Conservation (phyloP, 768 basidiomycete genomes). For the Flagelloscypha sp. region DNA sequence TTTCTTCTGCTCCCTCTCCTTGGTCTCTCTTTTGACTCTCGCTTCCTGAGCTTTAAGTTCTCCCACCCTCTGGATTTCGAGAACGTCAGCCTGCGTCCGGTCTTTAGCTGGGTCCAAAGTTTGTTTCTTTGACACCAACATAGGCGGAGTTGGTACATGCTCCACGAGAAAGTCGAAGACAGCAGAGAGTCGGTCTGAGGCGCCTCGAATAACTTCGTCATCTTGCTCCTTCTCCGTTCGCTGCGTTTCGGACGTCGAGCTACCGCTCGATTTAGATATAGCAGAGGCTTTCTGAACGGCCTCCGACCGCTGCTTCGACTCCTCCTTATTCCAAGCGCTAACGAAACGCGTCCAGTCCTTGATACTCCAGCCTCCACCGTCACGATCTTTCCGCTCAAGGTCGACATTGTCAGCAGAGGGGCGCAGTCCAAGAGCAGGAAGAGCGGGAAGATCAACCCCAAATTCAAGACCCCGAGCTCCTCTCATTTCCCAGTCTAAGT, state of each 20-base stretch:
- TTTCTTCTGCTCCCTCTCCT: conserved; percentile 16
- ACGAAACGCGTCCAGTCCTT: conserved; percentile 58
- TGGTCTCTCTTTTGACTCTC: conserved; percentile 10
- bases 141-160: conserved; percentile 43
- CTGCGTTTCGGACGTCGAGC: conserved; percentile 4
- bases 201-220: conserved; percentile 54
- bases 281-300: conserved; percentile 19
- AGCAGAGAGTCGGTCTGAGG: conserved; percentile 63
- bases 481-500: conserved; percentile 81
- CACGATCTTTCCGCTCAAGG: conserved; percentile 22
- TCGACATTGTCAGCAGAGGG: conserved; percentile 9
- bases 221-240: conserved; percentile 24
- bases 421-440: conserved; percentile 35
- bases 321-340: conserved; percentile 51
- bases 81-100: conserved; percentile 4
- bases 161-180: conserved; percentile 79
- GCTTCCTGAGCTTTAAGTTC: conserved; percentile 14
- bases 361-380: conserved; percentile 36
- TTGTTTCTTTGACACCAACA: conserved; percentile 8
- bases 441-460: conserved; percentile 49
- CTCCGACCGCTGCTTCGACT: conserved; percentile 31
- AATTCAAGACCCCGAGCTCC: conserved; percentile 77
- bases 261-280: conserved; percentile 10
- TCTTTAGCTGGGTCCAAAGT: conserved; percentile 8
- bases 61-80: conserved; percentile 6